A percentile compares a stretch with the other conserved stretches of the same genome.
Evolutionary conservation across 208 protist genomes (phyloP).

Genomic region (Entamoeba invadens): DNA sequence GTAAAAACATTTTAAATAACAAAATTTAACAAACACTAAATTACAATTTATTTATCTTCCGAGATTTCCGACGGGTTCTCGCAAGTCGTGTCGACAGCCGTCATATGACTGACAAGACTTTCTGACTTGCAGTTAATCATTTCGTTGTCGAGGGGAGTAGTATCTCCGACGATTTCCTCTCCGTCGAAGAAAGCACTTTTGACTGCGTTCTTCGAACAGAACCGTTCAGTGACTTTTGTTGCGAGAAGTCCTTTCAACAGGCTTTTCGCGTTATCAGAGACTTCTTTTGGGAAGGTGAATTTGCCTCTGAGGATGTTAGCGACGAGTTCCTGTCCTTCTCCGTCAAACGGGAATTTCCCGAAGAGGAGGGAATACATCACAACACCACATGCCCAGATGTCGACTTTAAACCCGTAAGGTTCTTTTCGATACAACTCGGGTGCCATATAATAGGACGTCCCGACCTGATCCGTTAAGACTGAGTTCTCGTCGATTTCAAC

Average conservation of each 20-base stretch:
- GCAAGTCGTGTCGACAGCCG: too few species aligned
- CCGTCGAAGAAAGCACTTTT: not conserved
- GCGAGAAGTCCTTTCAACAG: not conserved
- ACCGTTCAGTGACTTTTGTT: not conserved
- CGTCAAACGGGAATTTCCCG: not conserved
- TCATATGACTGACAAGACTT: not conserved
- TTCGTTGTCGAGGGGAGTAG: not conserved
- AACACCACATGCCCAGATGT: not conserved
- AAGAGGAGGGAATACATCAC: not conserved
- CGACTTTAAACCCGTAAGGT: not conserved
- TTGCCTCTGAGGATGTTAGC: not conserved
- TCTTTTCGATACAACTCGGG: not conserved
- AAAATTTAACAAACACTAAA: too few species aligned
- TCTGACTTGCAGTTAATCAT: not conserved
- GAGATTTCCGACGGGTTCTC: too few species aligned
- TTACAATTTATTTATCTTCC: too few species aligned
- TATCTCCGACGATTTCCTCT: not conserved
- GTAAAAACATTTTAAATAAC: too few species aligned
- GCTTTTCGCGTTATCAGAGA: not conserved
- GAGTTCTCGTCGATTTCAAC: not conserved
- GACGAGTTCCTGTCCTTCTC: not conserved
- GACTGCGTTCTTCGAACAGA: not conserved
- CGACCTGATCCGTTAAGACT: not conserved
- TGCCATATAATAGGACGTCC: not conserved
- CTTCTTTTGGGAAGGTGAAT: not conserved